Percentiles rank a stretch among this genome's conserved stretches.
phyloP scores from a whole-genome alignment of 305 asterid species.

The Fraxinus greggii region DNA sequence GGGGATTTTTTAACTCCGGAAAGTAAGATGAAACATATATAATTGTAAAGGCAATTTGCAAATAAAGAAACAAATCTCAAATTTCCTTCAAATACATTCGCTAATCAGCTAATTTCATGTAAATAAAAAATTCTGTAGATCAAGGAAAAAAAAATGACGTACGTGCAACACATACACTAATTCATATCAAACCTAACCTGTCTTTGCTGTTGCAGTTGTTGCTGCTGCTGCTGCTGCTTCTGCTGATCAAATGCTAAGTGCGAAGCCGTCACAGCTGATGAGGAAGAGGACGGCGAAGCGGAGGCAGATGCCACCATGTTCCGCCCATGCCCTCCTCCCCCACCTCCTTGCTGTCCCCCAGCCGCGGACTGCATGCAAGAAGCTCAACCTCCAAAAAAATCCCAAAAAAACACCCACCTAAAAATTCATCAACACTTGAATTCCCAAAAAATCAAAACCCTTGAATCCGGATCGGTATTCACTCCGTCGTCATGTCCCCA shows the following conservation, averaged over 20 bases:
- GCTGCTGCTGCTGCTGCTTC: slow-evolving; percentile 37
- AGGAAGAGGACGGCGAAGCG: slow-evolving; percentile 88
- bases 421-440: background rate
- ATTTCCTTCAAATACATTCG: background rate
- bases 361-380: slow-evolving; percentile 76
- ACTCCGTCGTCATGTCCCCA: background rate
- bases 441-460: background rate
- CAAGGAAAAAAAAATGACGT: background rate
- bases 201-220: slow-evolving; percentile 31
- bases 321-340: slow-evolving; percentile 80
- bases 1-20: background rate
- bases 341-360: slow-evolving; percentile 70
- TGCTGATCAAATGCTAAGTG: slow-evolving; percentile 72
- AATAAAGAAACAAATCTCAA: background rate
- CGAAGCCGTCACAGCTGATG: slow-evolving; percentile 56
- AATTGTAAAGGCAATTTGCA: background rate
- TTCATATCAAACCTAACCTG: slow-evolving; percentile 48
- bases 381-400: background rate
- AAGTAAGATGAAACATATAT: background rate
- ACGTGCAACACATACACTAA: background rate
- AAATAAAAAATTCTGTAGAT: background rate
- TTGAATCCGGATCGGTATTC: background rate
- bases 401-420: background rate
- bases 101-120: background rate
- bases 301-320: slow-evolving; percentile 64